Conservation (phyloP, 2,329 filamentous ascomycete genomes). For the Microsporum audouinii region DNA sequence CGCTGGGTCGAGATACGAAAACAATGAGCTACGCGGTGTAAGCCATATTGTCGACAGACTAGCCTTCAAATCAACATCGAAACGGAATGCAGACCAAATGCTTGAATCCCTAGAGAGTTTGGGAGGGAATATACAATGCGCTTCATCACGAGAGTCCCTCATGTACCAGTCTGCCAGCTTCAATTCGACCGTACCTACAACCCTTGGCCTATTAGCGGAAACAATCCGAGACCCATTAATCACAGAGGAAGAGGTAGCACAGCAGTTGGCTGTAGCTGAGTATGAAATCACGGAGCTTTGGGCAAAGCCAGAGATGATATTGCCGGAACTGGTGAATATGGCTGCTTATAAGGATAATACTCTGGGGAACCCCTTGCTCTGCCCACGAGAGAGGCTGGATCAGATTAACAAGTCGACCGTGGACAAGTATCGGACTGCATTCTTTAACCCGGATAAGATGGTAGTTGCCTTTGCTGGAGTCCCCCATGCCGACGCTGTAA, state of each 20-base stretch:
- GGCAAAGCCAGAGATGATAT: constrained; percentile 90
- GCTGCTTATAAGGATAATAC: constrained; percentile 95
- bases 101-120: constrained; percentile 75
- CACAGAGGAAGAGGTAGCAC: constrained; percentile 72
- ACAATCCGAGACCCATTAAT: constrained; percentile 80
- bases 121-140: constrained; percentile 93
- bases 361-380: constrained; percentile 82
- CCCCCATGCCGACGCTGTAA: constrained; percentile 66
- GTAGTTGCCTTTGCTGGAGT: constrained; percentile 94
- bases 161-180: constrained; percentile 99
- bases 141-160: constrained; percentile 84
- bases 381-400: constrained; percentile 68
- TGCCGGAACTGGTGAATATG: constrained; percentile 90
- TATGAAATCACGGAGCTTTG: constrained; percentile 98
- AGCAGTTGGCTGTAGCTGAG: constrained; percentile 80
- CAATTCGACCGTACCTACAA: constrained; percentile 77
- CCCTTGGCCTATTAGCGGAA: constrained; percentile 76
- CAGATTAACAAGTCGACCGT: constrained; percentile 65
- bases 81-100: constrained; percentile 68
- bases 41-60: constrained; percentile 94
- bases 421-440: constrained; percentile 64
- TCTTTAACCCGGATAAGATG: constrained; percentile 81
- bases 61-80: constrained; percentile 78
- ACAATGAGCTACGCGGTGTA: constrained; percentile 68
- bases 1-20: constrained; percentile 89